Evolutionary conservation across 2,329 filamentous ascomycete genomes (phyloP), one percentile per base, ranked within the genome.

Genomic region (Epichloe bromicola): DNA sequence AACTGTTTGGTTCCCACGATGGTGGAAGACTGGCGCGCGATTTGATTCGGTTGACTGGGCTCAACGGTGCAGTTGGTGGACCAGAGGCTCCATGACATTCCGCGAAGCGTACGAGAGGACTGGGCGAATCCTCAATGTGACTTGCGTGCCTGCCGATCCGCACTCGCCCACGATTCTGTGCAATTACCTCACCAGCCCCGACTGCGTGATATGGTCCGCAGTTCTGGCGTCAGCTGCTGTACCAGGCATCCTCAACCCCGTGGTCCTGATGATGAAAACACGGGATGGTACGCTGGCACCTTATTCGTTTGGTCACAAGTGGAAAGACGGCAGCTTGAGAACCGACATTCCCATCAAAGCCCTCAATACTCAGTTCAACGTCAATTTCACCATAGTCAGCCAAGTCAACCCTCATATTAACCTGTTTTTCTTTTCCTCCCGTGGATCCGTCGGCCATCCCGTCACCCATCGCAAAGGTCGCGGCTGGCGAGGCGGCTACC

Each of bases 181-280:
- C 62, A 98, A 98, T 68, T 95, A 97, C 65, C 78, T 96, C 34
- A 97, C 93, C 2, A 86, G 86, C 20, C 93, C 93, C 0, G 89
- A 98, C 70, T 98, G 93, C 63, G 93, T 98, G 40, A 94, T 98
- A 55, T 98, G 94, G 93, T 95, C 89, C 11, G 91, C 93, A 2
- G 89, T 97, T 3, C 71, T 98, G 43, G 93, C 93, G 1, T 96
- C 90, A 5, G 93, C 93, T 4, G 93, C 93, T 4, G 93, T 98
- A 0, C 93, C 93, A 0, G 93, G 93, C 1, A 97, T 98, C 52
- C 72, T 97, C 37, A 97, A 97, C 62, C 93, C 93, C 0, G 87
- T 94, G 2, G 91, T 98, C 1, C 80, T 98, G 7, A 87, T 88
- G 73, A 90, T 95, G 74, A 95, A 95, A 70, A 86, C 78, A 49